Percentiles rank a stretch among this genome's conserved stretches.
Conservation (phyloP, 129 eudicot genomes). For the sunflower (Helianthus annuus) region DNA sequence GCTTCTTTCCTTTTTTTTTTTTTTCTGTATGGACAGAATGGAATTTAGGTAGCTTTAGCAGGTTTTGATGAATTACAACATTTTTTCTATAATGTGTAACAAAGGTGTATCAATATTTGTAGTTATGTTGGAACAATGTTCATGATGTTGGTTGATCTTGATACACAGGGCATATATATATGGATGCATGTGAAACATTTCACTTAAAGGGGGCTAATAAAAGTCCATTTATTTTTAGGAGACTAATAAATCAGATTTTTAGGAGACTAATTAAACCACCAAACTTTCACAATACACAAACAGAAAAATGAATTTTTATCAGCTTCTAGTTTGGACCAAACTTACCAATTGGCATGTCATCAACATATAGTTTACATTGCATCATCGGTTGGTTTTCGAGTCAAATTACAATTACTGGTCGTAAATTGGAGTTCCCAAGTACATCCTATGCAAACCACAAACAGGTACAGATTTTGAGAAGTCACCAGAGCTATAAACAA, state of each 20-base stretch:
- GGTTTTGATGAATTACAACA: constrained; percentile 28
- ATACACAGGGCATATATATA: constrained; percentile 1
- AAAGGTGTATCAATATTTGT: constrained; percentile 20
- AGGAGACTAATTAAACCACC: not conserved
- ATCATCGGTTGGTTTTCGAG: not conserved
- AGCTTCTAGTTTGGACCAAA: not conserved
- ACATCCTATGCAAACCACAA: not conserved
- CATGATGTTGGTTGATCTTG: constrained; percentile 1
- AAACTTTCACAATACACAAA: not conserved
- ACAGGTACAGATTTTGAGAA: not conserved
- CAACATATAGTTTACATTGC: not conserved
- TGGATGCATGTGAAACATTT: not conserved
- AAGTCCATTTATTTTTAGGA: no score
- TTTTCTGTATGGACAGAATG: constrained; percentile 15
- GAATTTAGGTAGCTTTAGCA: constrained; percentile 20
- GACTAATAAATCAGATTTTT: no score
- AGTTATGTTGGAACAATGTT: constrained; percentile 9
- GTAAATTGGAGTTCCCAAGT: not conserved
- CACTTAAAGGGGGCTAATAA: not conserved
- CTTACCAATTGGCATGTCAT: not conserved
- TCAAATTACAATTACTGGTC: not conserved
- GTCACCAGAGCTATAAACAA: not conserved
- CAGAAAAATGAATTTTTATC: not conserved
- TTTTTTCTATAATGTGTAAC: constrained; percentile 11
- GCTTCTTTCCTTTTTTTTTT: not conserved